Conservation (phyloP, 106 monocot species). For the Cymbidium sinense region DNA sequence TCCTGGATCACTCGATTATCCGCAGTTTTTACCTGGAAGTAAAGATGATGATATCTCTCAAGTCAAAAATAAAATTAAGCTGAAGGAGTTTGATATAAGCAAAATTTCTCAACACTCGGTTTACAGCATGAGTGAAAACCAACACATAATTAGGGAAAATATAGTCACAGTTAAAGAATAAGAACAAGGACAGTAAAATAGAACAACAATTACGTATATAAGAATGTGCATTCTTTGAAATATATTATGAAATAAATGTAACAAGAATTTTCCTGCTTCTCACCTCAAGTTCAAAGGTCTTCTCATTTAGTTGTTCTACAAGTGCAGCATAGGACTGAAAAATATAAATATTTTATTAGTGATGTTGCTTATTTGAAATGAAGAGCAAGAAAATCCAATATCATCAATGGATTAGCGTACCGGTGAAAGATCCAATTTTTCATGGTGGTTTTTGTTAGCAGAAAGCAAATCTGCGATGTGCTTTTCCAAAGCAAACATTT, state of each 20-base stretch:
- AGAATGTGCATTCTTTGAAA: neutral
- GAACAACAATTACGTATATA: neutral
- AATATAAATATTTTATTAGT: constrained; percentile 3
- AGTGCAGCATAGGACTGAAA: constrained; percentile 72
- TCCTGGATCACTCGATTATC: constrained; percentile 95
- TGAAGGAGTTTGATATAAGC: no score
- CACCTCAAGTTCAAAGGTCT: constrained; percentile 93
- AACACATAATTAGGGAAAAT: neutral
- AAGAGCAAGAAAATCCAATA: constrained; percentile 4
- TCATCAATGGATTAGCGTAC: constrained; percentile 21
- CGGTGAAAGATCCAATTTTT: constrained; percentile 37
- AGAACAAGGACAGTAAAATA: neutral
- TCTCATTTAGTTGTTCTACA: constrained; percentile 55
- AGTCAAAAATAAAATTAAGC: no score
- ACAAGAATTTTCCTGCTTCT: neutral
- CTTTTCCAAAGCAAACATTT: constrained; percentile 69
- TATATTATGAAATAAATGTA: neutral
- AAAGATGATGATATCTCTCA: neutral
- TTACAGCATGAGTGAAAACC: neutral
- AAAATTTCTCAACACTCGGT: neutral
- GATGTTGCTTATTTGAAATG: neutral
- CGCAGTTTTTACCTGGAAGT: constrained; percentile 80
- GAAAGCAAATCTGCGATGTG: constrained; percentile 59
- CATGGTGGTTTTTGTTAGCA: constrained; percentile 32
- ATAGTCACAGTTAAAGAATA: no score